phyloP scores from a whole-genome alignment of 1,284 basidiomycete genomes.

The Sphaerobolus stellatus region DNA sequence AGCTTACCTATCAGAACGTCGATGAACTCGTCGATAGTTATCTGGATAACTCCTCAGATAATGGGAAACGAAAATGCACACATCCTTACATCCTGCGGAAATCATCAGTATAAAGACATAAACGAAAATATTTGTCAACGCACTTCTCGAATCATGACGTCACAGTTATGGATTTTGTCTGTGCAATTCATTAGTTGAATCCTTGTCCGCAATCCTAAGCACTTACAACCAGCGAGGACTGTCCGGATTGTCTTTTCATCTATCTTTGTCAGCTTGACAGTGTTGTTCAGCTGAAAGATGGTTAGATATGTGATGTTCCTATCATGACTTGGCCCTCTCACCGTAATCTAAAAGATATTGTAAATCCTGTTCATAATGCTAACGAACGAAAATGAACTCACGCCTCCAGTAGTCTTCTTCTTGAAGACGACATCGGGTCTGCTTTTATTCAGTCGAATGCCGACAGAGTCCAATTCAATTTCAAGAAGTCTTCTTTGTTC shows the following conservation, averaged over 20 bases:
- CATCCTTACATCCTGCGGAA: constrained; percentile 60
- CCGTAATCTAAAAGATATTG: constrained; percentile 47
- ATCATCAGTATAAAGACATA: neutral
- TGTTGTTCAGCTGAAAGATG: constrained; percentile 69
- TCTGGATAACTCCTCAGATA: constrained; percentile 46
- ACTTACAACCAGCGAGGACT: constrained; percentile 81
- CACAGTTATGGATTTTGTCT: constrained; percentile 91
- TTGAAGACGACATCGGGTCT: constrained; percentile 88
- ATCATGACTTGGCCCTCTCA: constrained; percentile 26
- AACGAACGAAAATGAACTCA: constrained; percentile 40
- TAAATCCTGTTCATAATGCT: neutral
- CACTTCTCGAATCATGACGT: constrained; percentile 90
- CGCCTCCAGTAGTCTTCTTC: constrained; percentile 87
- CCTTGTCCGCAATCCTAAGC: too few species aligned
- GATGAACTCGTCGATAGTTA: constrained; percentile 96
- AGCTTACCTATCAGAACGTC: constrained; percentile 85
- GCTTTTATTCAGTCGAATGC: constrained; percentile 88
- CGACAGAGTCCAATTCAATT: constrained; percentile 93
- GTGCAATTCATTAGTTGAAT: too few species aligned
- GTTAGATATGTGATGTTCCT: constrained; percentile 16
- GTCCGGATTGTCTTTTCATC: constrained; percentile 94
- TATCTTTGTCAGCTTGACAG: constrained; percentile 91
- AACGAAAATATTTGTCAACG: neutral
- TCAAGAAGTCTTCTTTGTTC: constrained; percentile 89
- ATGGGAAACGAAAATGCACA: constrained; percentile 8